Percentiles rank a stretch among this genome's conserved stretches.
These are phyloP conservation scores for Candida maesae DNA, from an alignment of 805 yeast genomes.

Conservation along the genomic window DNA sequence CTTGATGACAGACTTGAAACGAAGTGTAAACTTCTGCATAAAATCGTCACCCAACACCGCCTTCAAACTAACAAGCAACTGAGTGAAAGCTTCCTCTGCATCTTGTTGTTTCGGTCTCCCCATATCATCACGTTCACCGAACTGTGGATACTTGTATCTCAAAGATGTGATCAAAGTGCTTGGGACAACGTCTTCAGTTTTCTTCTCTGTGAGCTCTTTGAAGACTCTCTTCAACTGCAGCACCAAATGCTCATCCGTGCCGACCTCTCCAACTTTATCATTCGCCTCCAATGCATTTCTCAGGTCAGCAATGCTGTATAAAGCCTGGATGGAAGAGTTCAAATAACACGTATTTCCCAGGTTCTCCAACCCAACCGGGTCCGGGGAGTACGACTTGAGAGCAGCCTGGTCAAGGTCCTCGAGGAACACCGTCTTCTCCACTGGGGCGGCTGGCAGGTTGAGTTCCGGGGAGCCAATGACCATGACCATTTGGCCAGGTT, in stretches of 20 bases:
- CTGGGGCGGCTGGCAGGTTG: slow-evolving; percentile 51
- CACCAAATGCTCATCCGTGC: slow-evolving; percentile 37
- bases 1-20: slow-evolving; percentile 57
- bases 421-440: slow-evolving; percentile 48
- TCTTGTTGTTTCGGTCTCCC: slow-evolving; percentile 93
- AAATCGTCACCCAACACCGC: slow-evolving; percentile 44
- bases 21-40: slow-evolving; percentile 58
- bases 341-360: slow-evolving; percentile 95
- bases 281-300: slow-evolving; percentile 55
- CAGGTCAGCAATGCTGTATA: slow-evolving; percentile 73
- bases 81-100: slow-evolving; percentile 94
- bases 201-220: slow-evolving; percentile 36
- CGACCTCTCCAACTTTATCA: slow-evolving; percentile 36
- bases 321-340: slow-evolving; percentile 85
- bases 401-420: slow-evolving; percentile 60
- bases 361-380: slow-evolving; percentile 88
- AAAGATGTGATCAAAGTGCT: slow-evolving; percentile 58
- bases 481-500: slow-evolving; percentile 70
- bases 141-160: slow-evolving; percentile 78
- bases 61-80: slow-evolving; percentile 54
- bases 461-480: slow-evolving; percentile 88
- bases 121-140: slow-evolving; percentile 67
- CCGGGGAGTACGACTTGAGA: slow-evolving; percentile 32
- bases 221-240: slow-evolving; percentile 47
- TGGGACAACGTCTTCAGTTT: slow-evolving; percentile 58